phyloP scores from a whole-genome alignment of 208 protist species.

The Leishmania guyanensis region DNA sequence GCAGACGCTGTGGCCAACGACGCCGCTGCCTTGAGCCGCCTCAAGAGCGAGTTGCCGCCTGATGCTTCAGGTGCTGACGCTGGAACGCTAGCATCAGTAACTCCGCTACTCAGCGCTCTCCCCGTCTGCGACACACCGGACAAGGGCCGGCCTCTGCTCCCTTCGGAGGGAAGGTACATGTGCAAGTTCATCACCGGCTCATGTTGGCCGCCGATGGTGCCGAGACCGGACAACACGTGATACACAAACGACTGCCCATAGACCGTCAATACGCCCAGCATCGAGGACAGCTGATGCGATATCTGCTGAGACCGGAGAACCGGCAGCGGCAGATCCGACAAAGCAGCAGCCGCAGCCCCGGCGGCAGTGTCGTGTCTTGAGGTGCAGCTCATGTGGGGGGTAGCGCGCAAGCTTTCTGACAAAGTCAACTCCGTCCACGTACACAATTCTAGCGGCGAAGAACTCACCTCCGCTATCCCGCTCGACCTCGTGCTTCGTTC shows the following conservation, averaged over 20 bases:
- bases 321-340: not conserved
- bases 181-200: not conserved
- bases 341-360: not conserved
- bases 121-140: not conserved
- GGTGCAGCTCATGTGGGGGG: not conserved
- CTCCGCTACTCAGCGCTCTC: not conserved
- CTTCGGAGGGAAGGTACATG: conserved; percentile 4
- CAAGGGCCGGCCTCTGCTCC: not conserved
- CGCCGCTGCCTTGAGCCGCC: conserved; percentile 22
- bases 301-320: not conserved
- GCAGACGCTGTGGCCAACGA: conserved; percentile 21
- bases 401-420: conserved; percentile 20
- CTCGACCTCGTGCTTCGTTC: not conserved
- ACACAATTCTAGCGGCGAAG: conserved; percentile 5
- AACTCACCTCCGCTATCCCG: too few species aligned
- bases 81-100: not conserved
- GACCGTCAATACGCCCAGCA: conserved; percentile 40
- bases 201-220: not conserved
- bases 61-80: not conserved
- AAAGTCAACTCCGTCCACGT: conserved; percentile 32
- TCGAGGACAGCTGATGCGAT: not conserved
- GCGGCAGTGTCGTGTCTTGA: not conserved
- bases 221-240: conserved; percentile 22
- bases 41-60: conserved; percentile 25
- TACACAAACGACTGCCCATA: conserved; percentile 55